Evolutionary conservation across 2,329 filamentous ascomycete species (phyloP), one percentile per base, ranked within the genome.

Genomic region (Albifimbria verrucaria): DNA sequence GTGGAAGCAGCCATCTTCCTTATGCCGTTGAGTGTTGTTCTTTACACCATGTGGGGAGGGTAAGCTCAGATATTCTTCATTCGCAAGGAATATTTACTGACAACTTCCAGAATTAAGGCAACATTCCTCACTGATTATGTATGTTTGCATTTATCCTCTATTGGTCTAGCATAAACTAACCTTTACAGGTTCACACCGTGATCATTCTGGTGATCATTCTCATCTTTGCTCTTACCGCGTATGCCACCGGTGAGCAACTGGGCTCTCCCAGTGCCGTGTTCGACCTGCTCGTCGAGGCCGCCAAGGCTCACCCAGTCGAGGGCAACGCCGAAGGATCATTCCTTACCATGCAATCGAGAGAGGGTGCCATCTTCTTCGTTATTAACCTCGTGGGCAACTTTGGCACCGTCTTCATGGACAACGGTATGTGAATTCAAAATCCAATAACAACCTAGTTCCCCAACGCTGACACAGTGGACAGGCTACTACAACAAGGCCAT

Each of bases 291-390:
- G 77, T 86, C 1, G 75, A 84, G 49, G 89, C 89, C 0, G 80
- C 88, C 0, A 70, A 79, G 15, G 69, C 71, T 9, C 88, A 92
- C 61, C 90, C 90, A 0, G 86, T 94, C 6, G 79, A 81, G 1
- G 90, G 90, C 15, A 95, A 95, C 68, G 79, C 84, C 1, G 80
- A 83, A 11, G 90, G 90, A 26, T 89, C 85, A 62, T 94, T 94
- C 62, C 72, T 95, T 20, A 94, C 90, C 0, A 93, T 95, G 89
- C 77, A 80, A 11, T 59, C 57, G 5, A 44, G 48, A 3, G 85
- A 92, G 62, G 90, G 90, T 12, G 88, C 82, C 20, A 89, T 93
- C 52, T 94, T 94, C 76, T 94, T 93, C 70, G 83, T 93, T 42
- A 92, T 92, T 72, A 92, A 92, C 69, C 84, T 68, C 18, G 85